Conservation (phyloP, 192 early-diverging fungal species). For the Bifiguratus adelaidae region DNA sequence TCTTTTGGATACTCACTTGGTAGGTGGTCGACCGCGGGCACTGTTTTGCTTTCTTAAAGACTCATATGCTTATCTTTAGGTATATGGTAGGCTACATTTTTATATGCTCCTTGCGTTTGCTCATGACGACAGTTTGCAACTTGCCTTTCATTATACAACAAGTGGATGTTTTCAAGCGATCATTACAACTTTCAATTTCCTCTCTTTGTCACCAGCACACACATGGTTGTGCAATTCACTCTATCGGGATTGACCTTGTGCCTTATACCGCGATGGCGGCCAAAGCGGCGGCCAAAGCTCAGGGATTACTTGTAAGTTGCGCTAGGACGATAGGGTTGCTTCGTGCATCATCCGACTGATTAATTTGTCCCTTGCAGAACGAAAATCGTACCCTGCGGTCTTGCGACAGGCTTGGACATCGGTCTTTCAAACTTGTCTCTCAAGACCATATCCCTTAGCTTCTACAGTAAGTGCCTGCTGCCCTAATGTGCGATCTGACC, state of each 20-base stretch:
- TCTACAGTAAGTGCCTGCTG: conserved; percentile 58
- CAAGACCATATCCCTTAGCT: conserved; percentile 80
- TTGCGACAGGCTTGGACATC: conserved; percentile 84
- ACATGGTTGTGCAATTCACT: conserved; percentile 78
- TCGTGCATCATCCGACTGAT: background rate
- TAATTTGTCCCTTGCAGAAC: conserved; percentile 16
- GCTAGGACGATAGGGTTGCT: background rate
- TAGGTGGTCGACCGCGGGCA: background rate
- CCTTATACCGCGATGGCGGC: conserved; percentile 49
- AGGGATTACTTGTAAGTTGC: conserved; percentile 34
- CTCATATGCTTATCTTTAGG: background rate
- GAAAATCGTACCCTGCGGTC: conserved; percentile 76
- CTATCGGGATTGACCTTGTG: conserved; percentile 43
- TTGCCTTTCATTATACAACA: conserved; percentile 80
- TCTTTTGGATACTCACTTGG: conserved; percentile 4
- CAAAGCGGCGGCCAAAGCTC: conserved; percentile 35
- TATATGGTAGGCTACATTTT: background rate
- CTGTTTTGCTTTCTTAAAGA: background rate
- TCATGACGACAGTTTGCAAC: conserved; percentile 40
- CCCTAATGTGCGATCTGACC: background rate
- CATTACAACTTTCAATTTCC: conserved; percentile 82
- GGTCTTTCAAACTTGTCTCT: conserved; percentile 82
- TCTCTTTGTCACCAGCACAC: conserved; percentile 73
- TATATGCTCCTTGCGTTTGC: background rate
- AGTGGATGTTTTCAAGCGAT: conserved; percentile 80